Percentiles rank a stretch among this genome's conserved stretches.
Evolutionary conservation across 768 basidiomycete species (phyloP).

Genomic region (Termitomyces sp.): DNA sequence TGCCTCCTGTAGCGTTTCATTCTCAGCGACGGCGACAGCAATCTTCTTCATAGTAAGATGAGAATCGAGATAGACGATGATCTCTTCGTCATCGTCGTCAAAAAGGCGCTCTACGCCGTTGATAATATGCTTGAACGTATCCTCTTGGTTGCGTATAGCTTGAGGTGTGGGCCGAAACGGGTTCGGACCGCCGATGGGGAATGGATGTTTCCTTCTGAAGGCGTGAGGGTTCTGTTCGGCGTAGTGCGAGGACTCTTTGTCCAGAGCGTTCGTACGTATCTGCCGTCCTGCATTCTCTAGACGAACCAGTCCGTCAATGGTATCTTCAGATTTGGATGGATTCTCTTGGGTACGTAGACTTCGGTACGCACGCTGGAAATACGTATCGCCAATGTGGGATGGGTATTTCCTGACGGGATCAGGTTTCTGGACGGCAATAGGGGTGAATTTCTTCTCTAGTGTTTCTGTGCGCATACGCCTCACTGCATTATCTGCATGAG

Average conservation of each 20-base stretch:
- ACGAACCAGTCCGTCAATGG: too few relatives aligned
- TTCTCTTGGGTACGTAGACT: not conserved
- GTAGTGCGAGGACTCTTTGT: not conserved
- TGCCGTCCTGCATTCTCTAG: not conserved
- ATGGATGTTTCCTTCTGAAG: not conserved
- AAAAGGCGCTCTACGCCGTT: not conserved
- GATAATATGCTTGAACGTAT: not conserved
- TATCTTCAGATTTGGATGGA: not conserved
- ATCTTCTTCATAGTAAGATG: too few relatives aligned
- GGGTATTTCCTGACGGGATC: not conserved
- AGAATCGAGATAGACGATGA: not conserved
- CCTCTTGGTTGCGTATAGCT: not conserved
- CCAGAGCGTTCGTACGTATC: not conserved
- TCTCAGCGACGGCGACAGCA: not conserved
- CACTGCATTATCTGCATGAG: not conserved
- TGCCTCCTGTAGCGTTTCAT: not conserved
- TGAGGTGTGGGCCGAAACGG: not conserved
- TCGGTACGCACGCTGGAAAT: not conserved
- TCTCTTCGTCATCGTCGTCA: constrained; percentile 4
- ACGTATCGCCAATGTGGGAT: not conserved
- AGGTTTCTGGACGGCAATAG: not conserved
- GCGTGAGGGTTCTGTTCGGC: not conserved
- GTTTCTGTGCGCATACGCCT: not conserved
- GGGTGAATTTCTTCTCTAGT: not conserved
- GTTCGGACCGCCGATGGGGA: not conserved